phyloP scores from a whole-genome alignment of 2,329 filamentous ascomycete species.

The Orbilia ellipsospora region DNA sequence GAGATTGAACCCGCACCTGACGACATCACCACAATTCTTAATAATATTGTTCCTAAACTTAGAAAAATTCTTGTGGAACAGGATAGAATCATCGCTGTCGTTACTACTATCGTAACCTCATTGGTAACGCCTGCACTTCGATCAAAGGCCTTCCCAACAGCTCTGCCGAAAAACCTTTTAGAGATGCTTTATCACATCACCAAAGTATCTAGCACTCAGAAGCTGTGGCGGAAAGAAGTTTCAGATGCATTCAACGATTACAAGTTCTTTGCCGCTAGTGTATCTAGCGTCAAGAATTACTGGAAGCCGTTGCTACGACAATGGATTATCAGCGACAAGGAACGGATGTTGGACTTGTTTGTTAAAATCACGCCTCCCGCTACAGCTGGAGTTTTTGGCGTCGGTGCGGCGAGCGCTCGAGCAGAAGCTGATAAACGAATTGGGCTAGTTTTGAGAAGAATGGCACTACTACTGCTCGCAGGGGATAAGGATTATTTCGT shows the following conservation, averaged over 20 bases:
- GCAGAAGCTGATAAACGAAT: conserved; percentile 95
- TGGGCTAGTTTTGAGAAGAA: conserved; percentile 85
- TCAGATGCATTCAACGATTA: conserved; percentile 90
- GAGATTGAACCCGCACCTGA: conserved; percentile 70
- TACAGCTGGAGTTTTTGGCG: conserved; percentile 96
- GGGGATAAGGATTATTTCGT: conserved; percentile 82
- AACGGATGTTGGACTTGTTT: conserved; percentile 83
- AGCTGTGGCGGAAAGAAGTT: conserved; percentile 92
- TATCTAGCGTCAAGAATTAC: conserved; percentile 73
- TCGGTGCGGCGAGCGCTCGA: conserved; percentile 90
- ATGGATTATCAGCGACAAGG: conserved; percentile 87
- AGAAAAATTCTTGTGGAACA: conserved; percentile 84
- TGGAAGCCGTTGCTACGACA: conserved; percentile 88
- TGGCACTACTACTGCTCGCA: conserved; percentile 82
- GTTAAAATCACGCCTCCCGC: conserved; percentile 83
- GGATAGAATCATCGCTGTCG: conserved; percentile 82
- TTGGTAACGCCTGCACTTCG: conserved; percentile 84
- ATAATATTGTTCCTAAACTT: conserved; percentile 80
- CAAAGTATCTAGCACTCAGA: conserved; percentile 81
- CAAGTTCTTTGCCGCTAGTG: conserved; percentile 80
- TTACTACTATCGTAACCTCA: conserved; percentile 82
- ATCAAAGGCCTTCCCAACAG: conserved; percentile 86
- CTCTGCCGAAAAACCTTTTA: conserved; percentile 77
- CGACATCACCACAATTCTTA: conserved; percentile 83
- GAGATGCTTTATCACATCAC: conserved; percentile 80